These are phyloP conservation scores for Hypericum perforatum DNA, from an alignment of 345 rosid genomes.

Conservation along the genomic window DNA sequence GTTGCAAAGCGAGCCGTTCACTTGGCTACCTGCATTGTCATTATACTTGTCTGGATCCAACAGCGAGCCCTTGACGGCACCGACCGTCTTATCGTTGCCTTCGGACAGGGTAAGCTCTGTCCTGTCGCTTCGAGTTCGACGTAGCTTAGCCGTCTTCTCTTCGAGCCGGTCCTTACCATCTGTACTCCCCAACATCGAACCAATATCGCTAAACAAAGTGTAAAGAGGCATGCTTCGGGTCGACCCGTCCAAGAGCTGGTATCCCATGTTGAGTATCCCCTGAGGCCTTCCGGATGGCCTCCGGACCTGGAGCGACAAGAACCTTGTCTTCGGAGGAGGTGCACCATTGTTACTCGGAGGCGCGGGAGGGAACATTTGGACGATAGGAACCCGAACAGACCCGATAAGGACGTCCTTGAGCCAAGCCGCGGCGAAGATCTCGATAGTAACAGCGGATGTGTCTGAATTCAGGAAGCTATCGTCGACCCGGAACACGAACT, in stretches of 20 bases:
- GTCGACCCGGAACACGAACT: constrained; percentile 66
- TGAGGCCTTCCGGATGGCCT: constrained; percentile 91
- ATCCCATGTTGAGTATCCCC: constrained; percentile 65
- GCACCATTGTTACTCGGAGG: not conserved
- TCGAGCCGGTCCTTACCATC: constrained; percentile 7
- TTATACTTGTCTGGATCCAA: not conserved
- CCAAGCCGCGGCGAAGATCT: constrained; percentile 87
- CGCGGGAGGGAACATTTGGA: constrained; percentile 31
- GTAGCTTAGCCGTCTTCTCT: constrained; percentile 24
- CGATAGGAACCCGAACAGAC: constrained; percentile 48
- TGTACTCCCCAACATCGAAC: constrained; percentile 10
- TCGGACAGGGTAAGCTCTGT: constrained; percentile 35
- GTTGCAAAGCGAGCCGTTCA: constrained; percentile 42
- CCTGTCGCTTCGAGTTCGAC: constrained; percentile 57
- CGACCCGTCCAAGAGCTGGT: constrained; percentile 54
- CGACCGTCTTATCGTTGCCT: not conserved
- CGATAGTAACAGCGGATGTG: constrained; percentile 50
- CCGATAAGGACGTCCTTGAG: constrained; percentile 65
- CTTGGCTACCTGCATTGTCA: constrained; percentile 32
- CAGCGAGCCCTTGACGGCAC: constrained; percentile 10
- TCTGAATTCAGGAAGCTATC: constrained; percentile 50
- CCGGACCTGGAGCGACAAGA: constrained; percentile 35
- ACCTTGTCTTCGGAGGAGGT: constrained; percentile 22
- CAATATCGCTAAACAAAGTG: constrained; percentile 30
- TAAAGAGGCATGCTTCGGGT: constrained; percentile 77